phyloP scores from a whole-genome alignment of 148 eudicot species.

The Dianthus caryophyllus region DNA sequence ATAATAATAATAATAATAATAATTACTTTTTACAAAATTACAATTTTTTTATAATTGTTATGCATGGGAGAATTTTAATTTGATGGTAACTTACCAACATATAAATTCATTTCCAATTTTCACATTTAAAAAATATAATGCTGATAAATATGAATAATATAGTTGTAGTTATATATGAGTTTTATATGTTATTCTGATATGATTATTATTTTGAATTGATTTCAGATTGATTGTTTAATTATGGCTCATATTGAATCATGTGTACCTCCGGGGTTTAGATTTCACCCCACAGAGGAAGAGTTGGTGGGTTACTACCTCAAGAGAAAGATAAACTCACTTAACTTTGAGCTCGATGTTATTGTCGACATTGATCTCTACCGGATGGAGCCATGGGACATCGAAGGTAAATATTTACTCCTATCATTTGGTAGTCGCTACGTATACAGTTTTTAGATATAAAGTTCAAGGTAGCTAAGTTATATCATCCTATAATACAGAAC shows the following conservation, averaged over 20 bases:
- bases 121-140: too few species aligned
- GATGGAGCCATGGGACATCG: slow-evolving; percentile 93
- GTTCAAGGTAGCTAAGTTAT: too few species aligned
- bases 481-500: too few species aligned
- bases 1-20: too few species aligned
- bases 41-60: background rate
- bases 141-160: too few species aligned
- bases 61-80: background rate
- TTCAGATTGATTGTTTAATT: slow-evolving; percentile 2
- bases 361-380: slow-evolving; percentile 71
- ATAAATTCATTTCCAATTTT: too few species aligned
- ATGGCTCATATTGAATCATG: slow-evolving; percentile 59
- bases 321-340: slow-evolving; percentile 59
- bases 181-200: background rate
- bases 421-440: too few species aligned
- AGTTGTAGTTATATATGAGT: too few species aligned
- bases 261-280: slow-evolving; percentile 89
- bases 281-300: slow-evolving; percentile 94
- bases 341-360: slow-evolving; percentile 74
- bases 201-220: background rate
- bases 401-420: slow-evolving; percentile 36
- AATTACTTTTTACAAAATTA: background rate
- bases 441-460: too few species aligned
- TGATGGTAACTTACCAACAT: too few species aligned
- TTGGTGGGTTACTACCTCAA: slow-evolving; percentile 76